These are phyloP conservation scores for Pichia exigua DNA, from an alignment of 805 yeast species.

Conservation along the genomic window DNA sequence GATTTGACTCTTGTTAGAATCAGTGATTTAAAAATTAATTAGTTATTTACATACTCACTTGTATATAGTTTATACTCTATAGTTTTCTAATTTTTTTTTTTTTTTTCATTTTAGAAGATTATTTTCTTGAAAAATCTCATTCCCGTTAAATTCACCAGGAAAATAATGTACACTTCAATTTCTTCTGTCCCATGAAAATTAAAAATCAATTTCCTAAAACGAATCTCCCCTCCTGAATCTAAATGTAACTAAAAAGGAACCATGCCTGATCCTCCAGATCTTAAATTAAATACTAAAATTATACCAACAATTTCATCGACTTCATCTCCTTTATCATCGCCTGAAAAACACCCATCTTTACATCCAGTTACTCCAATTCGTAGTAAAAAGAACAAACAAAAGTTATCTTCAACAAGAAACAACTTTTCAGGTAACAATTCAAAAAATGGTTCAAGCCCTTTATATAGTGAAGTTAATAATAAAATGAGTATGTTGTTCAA, in stretches of 20 bases:
- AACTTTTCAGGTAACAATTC: neutral
- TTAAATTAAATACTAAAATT: neutral
- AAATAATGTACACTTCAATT: too few species aligned
- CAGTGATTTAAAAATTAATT: slow-evolving; percentile 50
- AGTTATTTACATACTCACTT: neutral
- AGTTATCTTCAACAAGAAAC: slow-evolving; percentile 3
- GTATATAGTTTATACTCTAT: neutral
- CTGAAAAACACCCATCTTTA: neutral
- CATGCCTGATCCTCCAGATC: neutral
- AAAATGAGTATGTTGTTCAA: slow-evolving; percentile 10
- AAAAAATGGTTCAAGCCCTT: slow-evolving; percentile 8
- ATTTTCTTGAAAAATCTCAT: too few species aligned
- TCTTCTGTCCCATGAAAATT: neutral
- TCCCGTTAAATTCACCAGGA: too few species aligned
- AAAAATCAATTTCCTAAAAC: neutral
- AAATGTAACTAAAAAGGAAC: neutral
- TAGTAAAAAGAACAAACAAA: slow-evolving; percentile 1
- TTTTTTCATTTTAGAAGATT: too few species aligned
- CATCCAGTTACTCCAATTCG: neutral
- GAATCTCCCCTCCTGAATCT: too few species aligned
- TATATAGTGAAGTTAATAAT: slow-evolving; percentile 13
- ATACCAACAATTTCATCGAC: neutral
- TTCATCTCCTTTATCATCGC: neutral
- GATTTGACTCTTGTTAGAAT: slow-evolving; percentile 72
- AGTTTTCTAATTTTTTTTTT: neutral